These are phyloP conservation scores for Pseudohyphozyma bogoriensis DNA, from an alignment of 768 basidiomycete genomes.

Conservation along the genomic window DNA sequence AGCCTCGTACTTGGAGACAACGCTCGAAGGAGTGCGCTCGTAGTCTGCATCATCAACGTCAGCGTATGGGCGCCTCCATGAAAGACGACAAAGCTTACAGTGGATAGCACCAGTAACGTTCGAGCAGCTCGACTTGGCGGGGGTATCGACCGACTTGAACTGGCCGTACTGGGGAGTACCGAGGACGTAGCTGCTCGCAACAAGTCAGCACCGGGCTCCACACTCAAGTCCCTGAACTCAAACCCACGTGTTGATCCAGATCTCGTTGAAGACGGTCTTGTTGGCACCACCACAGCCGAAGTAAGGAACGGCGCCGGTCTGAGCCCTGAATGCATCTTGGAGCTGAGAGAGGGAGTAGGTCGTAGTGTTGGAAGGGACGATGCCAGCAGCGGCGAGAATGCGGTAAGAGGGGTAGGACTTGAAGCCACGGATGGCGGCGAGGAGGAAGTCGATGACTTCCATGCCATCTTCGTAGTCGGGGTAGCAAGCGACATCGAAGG, in stretches of 20 bases:
- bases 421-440: slow-evolving; percentile 29
- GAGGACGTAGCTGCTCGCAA: too few relatives aligned
- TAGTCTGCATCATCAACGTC: not conserved
- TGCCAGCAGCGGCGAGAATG: slow-evolving; percentile 59
- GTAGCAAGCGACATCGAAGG: slow-evolving; percentile 34
- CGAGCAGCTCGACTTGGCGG: not conserved
- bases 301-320: not conserved
- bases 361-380: slow-evolving; percentile 52
- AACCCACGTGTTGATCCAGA: not conserved
- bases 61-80: not conserved
- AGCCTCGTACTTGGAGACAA: not conserved
- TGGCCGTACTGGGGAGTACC: not conserved
- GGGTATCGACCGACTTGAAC: not conserved
- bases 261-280: not conserved
- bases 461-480: slow-evolving; percentile 25
- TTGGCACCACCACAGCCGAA: not conserved
- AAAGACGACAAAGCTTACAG: not conserved
- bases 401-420: slow-evolving; percentile 61
- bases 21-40: not conserved
- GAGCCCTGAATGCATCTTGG: not conserved
- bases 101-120: not conserved
- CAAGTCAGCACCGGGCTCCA: not conserved
- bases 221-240: not conserved
- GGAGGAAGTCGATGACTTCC: slow-evolving; percentile 34
- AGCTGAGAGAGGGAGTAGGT: slow-evolving; percentile 48